Evolutionary conservation across 2,329 filamentous ascomycete genomes (phyloP), one percentile per base, ranked within the genome.

Genomic region (Coniochaeta sp.): DNA sequence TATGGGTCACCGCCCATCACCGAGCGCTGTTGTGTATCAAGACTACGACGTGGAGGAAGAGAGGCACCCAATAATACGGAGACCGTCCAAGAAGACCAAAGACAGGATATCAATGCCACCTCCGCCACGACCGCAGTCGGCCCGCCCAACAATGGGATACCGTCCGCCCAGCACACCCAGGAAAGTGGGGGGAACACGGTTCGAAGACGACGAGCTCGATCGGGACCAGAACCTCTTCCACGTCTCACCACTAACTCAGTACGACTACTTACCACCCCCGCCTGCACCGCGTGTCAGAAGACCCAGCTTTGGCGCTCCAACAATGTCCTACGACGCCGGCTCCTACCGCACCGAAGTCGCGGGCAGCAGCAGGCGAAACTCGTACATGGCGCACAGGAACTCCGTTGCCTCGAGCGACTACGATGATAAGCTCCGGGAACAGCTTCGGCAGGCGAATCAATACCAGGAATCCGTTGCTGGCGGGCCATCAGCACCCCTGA

Each of bases 381-480:
- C 75, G 0, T 66, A 71, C 51, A 73, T 74, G 50, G 67, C 63
- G 16, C 18, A 38, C 10, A 61, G 64, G 14, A 63, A 61, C 28
- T 65, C 67, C n/a, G 35, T 54, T 26, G 60, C n/a, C n/a, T n/a
- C 67, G 26, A 65, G 58, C 52, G 67, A 57, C 24, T 66, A 68
- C 40, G 66, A 74, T n/a, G n/a, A n/a, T n/a, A n/a, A n/a, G n/a
- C n/a, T n/a, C n/a, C n/a, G n/a, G 38, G 63, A 67, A 49, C 73
- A 79, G 55, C 55, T 77, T 18, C 38, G 38, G 2, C 61, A 67
- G 53, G 76, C 76, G 27, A 58, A 67, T 18, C 64, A 61, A 22
- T 83, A 85, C 61, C 81, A 83, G 60, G 73, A 81, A 16, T 71
- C 76, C 4, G 69, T 78, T 6, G 71, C 62, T 38, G 76, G 75